phyloP scores from a whole-genome alignment of 768 basidiomycete genomes.

The Chalciporus piperatus region DNA sequence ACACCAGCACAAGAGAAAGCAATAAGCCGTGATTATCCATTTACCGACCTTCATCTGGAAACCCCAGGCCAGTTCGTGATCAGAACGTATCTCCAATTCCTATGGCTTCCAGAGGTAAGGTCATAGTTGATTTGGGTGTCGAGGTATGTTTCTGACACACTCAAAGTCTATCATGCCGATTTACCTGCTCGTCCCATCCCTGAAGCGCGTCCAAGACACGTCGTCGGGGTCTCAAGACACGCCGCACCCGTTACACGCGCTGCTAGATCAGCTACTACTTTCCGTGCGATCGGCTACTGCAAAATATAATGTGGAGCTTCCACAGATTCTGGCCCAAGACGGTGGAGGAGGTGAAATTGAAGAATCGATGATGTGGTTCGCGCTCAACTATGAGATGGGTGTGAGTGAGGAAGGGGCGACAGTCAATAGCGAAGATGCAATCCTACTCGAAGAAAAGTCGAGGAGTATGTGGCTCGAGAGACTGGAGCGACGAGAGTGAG shows the following conservation, averaged over 20 bases:
- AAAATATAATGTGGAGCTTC: constrained; percentile 67
- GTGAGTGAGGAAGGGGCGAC: constrained; percentile 28
- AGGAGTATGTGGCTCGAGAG: constrained; percentile 55
- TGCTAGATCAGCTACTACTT: constrained; percentile 62
- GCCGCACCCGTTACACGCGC: constrained; percentile 54
- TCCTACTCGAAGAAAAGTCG: constrained; percentile 50
- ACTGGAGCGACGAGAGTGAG: constrained; percentile 68
- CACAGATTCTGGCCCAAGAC: constrained; percentile 54
- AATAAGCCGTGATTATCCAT: constrained; percentile 55
- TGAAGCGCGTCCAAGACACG: constrained; percentile 47
- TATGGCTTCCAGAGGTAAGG: constrained; percentile 74
- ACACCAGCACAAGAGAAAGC: constrained; percentile 56
- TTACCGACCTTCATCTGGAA: constrained; percentile 42
- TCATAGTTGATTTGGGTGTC: not conserved
- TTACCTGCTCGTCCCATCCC: constrained; percentile 48
- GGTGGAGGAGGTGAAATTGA: constrained; percentile 64
- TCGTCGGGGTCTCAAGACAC: constrained; percentile 28
- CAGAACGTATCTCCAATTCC: constrained; percentile 69
- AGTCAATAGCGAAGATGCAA: constrained; percentile 18
- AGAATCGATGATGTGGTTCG: constrained; percentile 77
- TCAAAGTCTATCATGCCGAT: constrained; percentile 72
- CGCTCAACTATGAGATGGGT: constrained; percentile 54
- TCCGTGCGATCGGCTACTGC: constrained; percentile 50
- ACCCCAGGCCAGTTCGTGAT: constrained; percentile 55
- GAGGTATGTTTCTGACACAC: constrained; percentile 9